Evolutionary conservation across 2,329 filamentous ascomycete genomes (phyloP), one percentile per base, ranked within the genome.

Genomic region (Chaetomium globosum): DNA sequence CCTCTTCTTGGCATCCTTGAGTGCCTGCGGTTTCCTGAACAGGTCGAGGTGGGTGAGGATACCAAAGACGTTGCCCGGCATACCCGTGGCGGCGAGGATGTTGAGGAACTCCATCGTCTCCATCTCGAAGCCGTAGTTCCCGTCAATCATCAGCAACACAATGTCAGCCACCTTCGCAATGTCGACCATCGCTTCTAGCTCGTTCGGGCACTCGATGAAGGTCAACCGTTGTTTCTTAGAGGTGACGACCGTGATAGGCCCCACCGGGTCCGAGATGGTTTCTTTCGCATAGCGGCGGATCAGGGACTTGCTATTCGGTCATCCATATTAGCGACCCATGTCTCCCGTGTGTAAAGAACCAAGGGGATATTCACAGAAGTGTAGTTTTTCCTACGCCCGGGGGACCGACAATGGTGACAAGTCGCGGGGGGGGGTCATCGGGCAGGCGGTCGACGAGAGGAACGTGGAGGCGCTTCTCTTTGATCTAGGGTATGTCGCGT

Each of bases 101-200:
- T 97, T 98, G 74, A 99, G 81, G 68, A 99, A 99, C 79, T 99
- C 95, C 95, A 99, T 99, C 0, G 95, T 99, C 83, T 99, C 95
- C 95, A 99, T 99, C 80, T 99, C 95, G 75, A 99, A 99, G 16
- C 95, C 96, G 74, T 91, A 99, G 79, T 98, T 98, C 63, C 95
- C 96, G 75, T 99, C 95, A 72, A 99, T 99, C 91, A 99, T 95
- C 64, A 99, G 85, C 58, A 99, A 83, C 6, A 98, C 92, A 73
- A 99, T 97, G 76, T 99, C 95, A 21, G 96, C 95, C 52, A 99
- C 91, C 79, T 99, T 99, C 66, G 95, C 92, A 64, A 97, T 85
- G 77, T 99, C 95, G 69, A 99, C 93, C 92, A 98, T 97, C 70
- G 91, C 90, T 68, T 96, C 93, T 61, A 99, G 86, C 72, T 95